Evolutionary conservation across 495 filamentous ascomycete genomes (phyloP), one percentile per base, ranked within the genome.

Genomic region (Geopyxis carbonaria): DNA sequence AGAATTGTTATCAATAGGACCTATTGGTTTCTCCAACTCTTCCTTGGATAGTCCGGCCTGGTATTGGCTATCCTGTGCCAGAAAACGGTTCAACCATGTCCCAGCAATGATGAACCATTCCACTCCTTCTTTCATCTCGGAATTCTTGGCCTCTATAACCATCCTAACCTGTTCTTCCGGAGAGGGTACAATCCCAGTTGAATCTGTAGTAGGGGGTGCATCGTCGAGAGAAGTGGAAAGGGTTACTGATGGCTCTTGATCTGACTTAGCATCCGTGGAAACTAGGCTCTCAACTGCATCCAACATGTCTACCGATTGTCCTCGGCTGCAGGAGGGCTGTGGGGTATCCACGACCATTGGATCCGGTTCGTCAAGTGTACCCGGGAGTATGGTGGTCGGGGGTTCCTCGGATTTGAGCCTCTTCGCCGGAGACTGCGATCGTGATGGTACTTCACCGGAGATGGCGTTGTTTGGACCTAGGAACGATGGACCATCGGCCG

Each of bases 1-100:
- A 46, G 82, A 80, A 4, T 79, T 72, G 54, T 93, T 95, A 60
- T 94, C 84, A 21, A 95, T 74, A 0, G 81, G 81, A 2, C 84
- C 85, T 23, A 89, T 67, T 8, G 73, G 64, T 8, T 68, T 72
- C 41, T 80, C 74, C 22, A 67, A 63, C 33, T 73, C 69, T 48
- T 85, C 80, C 45, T 67, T 69, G 10, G 61, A 63, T 20, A 61
- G 56, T 14, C 75, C 68, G 2, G 69, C 19, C 9, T 20, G 42
- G 22, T 31, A 59, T 29, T 74, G 22, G 3, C 42, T 31, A 16
- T 18, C 72, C 40, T 82, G 68, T 9, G 77, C 67, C 43, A 78
- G 62, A 2, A 94, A 82, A 24, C 73, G 68, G 29, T 65, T 65
- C 18, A 95, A 64, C 89, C 89, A 97, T 35, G 64, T 59, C 14